Base-by-base conservation (phyloP, 2,329 filamentous ascomycete species). In the Drechslerella stenobrocha region DNA sequence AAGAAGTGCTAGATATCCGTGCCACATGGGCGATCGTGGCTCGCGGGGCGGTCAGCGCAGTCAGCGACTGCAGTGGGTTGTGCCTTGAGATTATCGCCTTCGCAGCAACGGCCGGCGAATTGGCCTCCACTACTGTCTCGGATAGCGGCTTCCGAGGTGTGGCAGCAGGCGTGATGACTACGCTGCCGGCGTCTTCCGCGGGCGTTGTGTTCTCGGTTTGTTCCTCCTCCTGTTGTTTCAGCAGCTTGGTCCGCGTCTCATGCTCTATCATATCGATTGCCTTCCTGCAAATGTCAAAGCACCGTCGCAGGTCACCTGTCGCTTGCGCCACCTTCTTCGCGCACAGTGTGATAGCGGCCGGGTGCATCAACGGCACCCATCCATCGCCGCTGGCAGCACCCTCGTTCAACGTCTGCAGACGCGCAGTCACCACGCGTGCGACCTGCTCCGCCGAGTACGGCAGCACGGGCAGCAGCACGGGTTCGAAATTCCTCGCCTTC, bases 311-410 rank as follows among this genome's bases (percentile, higher is more conserved):
- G 76, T 98, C 93, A 42, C 93, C 93, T 0, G 90, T 96, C 75
- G 97, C 92, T 55, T 88, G 90, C 2, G 93, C 88, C 13, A 98
- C 89, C 76, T 97, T 98, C 76, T 93, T 89, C 5, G 93, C 88
- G 75, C 92, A 95, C 44, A 98, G 85, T 74, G 95, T 89, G 72
- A 98, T 90, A 15, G 93, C 93, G 9, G 90, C 89, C 0, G 92
- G 92, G 74, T 97, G 92, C 64, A 98, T 84, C 74, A 97, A 96
- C 0, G 93, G 93, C 2, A 95, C 78, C 67, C 84, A 87, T 65
- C 82, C 81, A 3, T 81, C 75, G 2, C 77, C 77, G 22, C 75
- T 72, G 20, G 76, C 73, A 30, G 74, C 69, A 20, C n/a, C n/a
- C n/a, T 73, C 74, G 44, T 90, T 80, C 9, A 95, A 80, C 5